These are phyloP conservation scores for Trichosporon sp. DNA, from an alignment of 1,284 basidiomycete species.

Conservation along the genomic window DNA sequence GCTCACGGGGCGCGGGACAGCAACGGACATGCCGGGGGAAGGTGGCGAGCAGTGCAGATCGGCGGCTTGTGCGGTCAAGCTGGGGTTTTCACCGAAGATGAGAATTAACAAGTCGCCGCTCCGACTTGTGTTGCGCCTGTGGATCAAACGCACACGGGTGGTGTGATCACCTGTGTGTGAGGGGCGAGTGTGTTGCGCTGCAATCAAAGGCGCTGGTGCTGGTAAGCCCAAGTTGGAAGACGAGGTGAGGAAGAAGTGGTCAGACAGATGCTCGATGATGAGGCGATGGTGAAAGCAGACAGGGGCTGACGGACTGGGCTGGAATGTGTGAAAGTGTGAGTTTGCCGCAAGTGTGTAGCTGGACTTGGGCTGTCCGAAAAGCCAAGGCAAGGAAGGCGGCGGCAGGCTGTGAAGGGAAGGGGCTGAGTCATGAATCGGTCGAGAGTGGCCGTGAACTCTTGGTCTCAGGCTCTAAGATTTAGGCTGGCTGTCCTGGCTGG, in stretches of 20 bases:
- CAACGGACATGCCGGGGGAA: constrained; percentile 1
- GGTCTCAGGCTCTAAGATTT: background rate
- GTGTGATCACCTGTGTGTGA: background rate
- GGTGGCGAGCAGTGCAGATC: background rate
- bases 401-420: too few species aligned
- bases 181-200: too few species aligned
- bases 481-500: background rate
- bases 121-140: background rate
- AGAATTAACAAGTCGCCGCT: background rate
- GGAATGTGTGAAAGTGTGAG: background rate
- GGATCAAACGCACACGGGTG: background rate
- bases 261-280: background rate
- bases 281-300: background rate
- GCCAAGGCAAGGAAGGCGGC: background rate
- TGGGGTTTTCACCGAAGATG: background rate
- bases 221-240: background rate
- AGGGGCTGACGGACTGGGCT: background rate
- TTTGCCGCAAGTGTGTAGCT: too few species aligned
- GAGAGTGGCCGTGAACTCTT: background rate
- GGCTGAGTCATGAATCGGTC: constrained; percentile 3
- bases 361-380: background rate
- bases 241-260: background rate
- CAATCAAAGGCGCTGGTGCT: background rate
- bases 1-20: background rate
- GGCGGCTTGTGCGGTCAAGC: background rate